Evolutionary conservation across 768 basidiomycete species (phyloP), one percentile per base, ranked within the genome.

Genomic region (Holtermanniella nyarrowii): DNA sequence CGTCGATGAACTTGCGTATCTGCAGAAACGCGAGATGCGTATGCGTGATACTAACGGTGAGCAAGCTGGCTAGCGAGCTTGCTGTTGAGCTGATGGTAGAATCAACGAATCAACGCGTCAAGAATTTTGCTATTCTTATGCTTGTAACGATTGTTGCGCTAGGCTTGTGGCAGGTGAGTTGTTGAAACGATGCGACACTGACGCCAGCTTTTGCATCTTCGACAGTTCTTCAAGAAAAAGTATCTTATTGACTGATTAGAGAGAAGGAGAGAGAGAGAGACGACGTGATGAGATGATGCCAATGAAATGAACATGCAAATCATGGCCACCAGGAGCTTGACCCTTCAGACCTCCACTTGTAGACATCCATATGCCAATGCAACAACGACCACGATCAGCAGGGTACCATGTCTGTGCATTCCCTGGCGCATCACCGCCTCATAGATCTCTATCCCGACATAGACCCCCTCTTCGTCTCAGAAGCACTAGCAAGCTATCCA

Each of bases 201-300:
- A 16, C 47, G 5, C 26, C 27, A 72, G 72, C 86, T 99, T 42
- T 74, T 95, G 68, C 93, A 97, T 67, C 76, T 99, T 13, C 82
- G 90, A 43, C 80, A 88, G 4, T 97, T 86, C 81, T 96, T 97
- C 81, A 90, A 88, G 76, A 80, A 85, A 66, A 95, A 73, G 53
- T 73, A 73, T 52, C 56, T 73, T 47, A 73, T 73, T 55, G 72
- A 73, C 48, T 73, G 59, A 37, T 37, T 7, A 16, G 10, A 37
- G 31, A 37, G 31, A 37, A 37, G 10, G 16, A 16, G 31, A 37
- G 31, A 7, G 16, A 16, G 31, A 26, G 5, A 46, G 45, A 22
- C 13, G 45, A 22, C 25, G 45, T 42, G 10, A 37, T 37, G 31
- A 37, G 31, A 37, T 7, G 31, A 37, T 37, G 31, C 31, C 31